Base-by-base conservation (phyloP, 192 early-diverging fungal genomes). In the Chytriomyces confervae region DNA sequence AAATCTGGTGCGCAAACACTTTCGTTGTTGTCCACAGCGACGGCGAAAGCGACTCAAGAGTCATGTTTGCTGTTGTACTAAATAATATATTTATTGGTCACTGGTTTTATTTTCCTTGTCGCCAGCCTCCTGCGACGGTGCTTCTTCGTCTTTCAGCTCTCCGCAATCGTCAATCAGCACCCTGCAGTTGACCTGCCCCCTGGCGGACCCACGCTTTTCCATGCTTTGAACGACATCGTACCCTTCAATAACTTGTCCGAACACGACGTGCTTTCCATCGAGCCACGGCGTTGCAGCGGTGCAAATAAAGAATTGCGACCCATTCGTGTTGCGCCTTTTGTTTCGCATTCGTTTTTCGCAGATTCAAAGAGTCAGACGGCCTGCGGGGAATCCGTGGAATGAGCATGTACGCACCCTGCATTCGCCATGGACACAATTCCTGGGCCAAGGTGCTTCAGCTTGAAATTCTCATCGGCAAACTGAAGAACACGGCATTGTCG, bases 401-500 rank as follows among this genome's bases (percentile, higher is more conserved):
- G 36, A 36, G 36, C 36, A 36, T 36, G 36, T 36, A 36, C 36
- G 36, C 36, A 36, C 36, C 36, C 36, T 36, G 36, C 36, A 36
- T 36, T 36, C 36, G 36, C 36, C 36, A 36, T 36, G 36, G 84
- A 86, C 49, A 86, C 72, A 43, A 82, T 75, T 66, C 82, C 82
- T 62, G 87, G 85, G 13, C 82, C 82, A 23, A 49, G 44, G 76
- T 87, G 86, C 75, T 91, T 92, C 67, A 94, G 84, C 45, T 82
- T 89, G 86, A 96, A 95, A 83, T 92, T 93, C 84, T 96, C 95
- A 80, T 96, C 95, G 60, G 88, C 87, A 77, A 97, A 96, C 88
- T 94, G 36, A 36, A 36, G 36, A 36, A 36, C 36, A 36, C 36
- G 36, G 36, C 2, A 36, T 36, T 1, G 36, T 36, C 36, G 36